These are phyloP conservation scores for Cordyceps tenuipes DNA, from an alignment of 2,329 filamentous ascomycete species.

Conservation along the genomic window DNA sequence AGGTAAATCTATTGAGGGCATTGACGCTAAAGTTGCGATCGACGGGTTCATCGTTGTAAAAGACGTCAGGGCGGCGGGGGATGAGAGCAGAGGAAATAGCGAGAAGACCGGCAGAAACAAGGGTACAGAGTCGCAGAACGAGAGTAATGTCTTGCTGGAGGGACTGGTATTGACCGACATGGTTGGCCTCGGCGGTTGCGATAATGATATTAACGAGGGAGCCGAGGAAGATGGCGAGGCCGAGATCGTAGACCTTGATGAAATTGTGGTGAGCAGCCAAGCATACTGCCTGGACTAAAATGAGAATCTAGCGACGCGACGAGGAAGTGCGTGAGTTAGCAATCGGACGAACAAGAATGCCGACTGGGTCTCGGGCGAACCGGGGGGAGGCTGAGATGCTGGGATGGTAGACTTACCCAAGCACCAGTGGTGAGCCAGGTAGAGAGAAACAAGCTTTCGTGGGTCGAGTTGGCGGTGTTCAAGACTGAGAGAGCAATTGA, in stretches of 20 bases:
- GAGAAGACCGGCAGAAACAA: constrained; percentile 36
- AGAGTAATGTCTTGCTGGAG: constrained; percentile 33
- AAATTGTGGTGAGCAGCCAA: constrained; percentile 42
- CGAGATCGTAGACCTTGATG: constrained; percentile 45
- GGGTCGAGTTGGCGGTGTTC: constrained; percentile 29
- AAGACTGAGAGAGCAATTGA: constrained; percentile 51
- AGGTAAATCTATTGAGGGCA: constrained; percentile 54
- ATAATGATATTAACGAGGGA: constrained; percentile 35
- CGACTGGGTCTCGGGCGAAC: no score
- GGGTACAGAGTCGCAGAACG: constrained; percentile 36
- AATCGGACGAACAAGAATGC: not conserved
- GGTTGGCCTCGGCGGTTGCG: constrained; percentile 36
- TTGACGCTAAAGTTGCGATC: constrained; percentile 56
- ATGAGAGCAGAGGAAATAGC: constrained; percentile 44
- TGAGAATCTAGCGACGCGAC: constrained; percentile 31
- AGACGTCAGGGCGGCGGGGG: constrained; percentile 61
- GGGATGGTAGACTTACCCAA: constrained; percentile 48
- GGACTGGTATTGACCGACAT: constrained; percentile 24
- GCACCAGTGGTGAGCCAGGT: constrained; percentile 52
- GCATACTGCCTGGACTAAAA: constrained; percentile 43
- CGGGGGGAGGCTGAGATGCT: not conserved
- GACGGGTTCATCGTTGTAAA: constrained; percentile 47
- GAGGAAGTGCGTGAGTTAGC: not conserved
- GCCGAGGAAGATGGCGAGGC: constrained; percentile 43
- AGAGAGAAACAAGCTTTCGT: constrained; percentile 37